Conservation (phyloP, 2,329 filamentous ascomycete species). For the Tothia fuscella region DNA sequence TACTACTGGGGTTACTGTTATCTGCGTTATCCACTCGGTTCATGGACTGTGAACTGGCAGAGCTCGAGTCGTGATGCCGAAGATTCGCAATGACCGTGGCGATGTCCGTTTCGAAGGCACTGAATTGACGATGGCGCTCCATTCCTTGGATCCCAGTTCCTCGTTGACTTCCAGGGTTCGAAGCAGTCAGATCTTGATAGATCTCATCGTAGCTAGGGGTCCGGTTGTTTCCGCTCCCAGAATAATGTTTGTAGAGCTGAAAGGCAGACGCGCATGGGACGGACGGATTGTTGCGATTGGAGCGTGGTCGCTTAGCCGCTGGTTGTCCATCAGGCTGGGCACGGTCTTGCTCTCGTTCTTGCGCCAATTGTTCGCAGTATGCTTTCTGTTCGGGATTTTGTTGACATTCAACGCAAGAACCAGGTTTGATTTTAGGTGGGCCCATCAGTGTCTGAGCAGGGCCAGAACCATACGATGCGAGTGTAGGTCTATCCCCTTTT, state of each 20-base stretch:
- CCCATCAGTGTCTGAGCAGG: background rate
- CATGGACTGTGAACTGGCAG: too few relatives aligned
- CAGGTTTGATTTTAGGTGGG: slow-evolving; percentile 9
- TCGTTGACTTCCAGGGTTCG: background rate
- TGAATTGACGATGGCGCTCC: slow-evolving; percentile 6
- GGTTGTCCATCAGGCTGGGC: slow-evolving; percentile 1
- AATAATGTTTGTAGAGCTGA: slow-evolving; percentile 5
- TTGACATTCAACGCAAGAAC: slow-evolving; percentile 11
- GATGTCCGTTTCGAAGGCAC: slow-evolving; percentile 9
- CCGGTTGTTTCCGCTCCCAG: background rate
- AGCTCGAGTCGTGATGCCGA: too few relatives aligned
- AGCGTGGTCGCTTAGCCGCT: slow-evolving; percentile 2
- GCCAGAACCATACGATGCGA: background rate
- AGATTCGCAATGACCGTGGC: slow-evolving; percentile 7
- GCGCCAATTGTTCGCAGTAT: slow-evolving; percentile 8
- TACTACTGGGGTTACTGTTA: too few relatives aligned
- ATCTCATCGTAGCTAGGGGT: slow-evolving; percentile 6
- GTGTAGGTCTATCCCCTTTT: background rate
- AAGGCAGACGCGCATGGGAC: slow-evolving; percentile 5
- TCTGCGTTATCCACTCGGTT: too few relatives aligned
- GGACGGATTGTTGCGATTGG: background rate
- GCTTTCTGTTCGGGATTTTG: slow-evolving; percentile 9
- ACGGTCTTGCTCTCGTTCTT: background rate
- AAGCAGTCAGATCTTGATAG: background rate
- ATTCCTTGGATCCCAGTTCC: background rate